These are phyloP conservation scores for Erucastrum elatum DNA, from an alignment of 345 rosid species.

Conservation along the genomic window DNA sequence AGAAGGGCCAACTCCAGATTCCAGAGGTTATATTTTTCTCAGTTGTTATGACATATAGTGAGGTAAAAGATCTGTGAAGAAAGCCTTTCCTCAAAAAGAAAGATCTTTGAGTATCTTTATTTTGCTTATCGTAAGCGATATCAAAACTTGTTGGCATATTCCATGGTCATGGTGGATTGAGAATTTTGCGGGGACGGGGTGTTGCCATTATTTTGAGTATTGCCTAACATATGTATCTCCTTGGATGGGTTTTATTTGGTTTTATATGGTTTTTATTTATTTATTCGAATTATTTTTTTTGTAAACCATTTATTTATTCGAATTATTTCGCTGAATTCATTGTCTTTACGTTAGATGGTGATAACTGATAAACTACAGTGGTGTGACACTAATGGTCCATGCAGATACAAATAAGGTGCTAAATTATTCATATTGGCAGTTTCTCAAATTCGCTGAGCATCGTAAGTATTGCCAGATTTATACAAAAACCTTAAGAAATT, in stretches of 20 bases:
- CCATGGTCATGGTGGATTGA: constrained; percentile 19
- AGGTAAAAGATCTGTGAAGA: neutral
- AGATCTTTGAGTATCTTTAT: constrained; percentile 37
- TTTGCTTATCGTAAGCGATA: constrained; percentile 1
- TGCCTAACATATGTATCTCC: neutral
- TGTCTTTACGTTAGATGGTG: neutral
- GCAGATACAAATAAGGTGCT: neutral
- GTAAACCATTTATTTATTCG: neutral
- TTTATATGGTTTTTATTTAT: neutral
- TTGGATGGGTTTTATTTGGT: neutral
- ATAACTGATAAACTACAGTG: neutral
- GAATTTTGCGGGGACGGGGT: constrained; percentile 2
- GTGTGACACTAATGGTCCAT: constrained; percentile 16
- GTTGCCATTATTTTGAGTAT: neutral
- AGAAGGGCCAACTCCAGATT: constrained; percentile 20
- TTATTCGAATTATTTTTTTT: neutral
- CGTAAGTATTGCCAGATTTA: neutral
- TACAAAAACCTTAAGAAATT: neutral
- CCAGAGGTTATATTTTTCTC: neutral
- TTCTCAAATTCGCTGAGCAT: neutral
- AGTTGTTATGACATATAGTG: constrained; percentile 5
- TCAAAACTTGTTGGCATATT: constrained; percentile 24
- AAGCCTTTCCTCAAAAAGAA: neutral
- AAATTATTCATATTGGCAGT: constrained; percentile 4
- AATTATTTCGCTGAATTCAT: neutral